These are phyloP conservation scores for Tilletia indica DNA, from an alignment of 1,284 basidiomycete species.

Conservation along the genomic window DNA sequence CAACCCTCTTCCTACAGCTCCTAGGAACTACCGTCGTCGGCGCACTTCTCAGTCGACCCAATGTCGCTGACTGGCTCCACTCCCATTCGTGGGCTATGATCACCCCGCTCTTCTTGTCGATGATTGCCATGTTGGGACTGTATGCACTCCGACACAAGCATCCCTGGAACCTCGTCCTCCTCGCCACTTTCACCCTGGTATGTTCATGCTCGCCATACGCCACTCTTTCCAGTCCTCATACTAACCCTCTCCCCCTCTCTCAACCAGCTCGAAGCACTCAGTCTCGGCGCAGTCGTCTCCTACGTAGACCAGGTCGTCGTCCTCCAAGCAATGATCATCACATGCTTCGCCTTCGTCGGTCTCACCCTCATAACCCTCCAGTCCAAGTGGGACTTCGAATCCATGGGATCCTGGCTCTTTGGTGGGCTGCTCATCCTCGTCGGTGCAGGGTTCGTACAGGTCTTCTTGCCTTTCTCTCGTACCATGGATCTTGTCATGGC, in stretches of 20 bases:
- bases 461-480: conserved; percentile 75
- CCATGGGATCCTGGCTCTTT: conserved; percentile 79
- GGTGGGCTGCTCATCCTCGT: conserved; percentile 60
- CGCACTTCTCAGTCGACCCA: conserved; percentile 35
- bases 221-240: neutral
- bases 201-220: conserved; percentile 35
- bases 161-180: conserved; percentile 74
- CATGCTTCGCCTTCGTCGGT: conserved; percentile 79
- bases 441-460: conserved; percentile 63
- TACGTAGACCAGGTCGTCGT: conserved; percentile 75
- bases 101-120: conserved; percentile 69
- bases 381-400: conserved; percentile 74
- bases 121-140: conserved; percentile 72
- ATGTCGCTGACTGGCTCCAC: conserved; percentile 40
- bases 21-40: conserved; percentile 47
- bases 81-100: conserved; percentile 43
- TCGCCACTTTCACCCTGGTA: conserved; percentile 74
- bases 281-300: conserved; percentile 73
- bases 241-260: neutral
- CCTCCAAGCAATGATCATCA: conserved; percentile 82
- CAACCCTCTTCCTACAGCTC: conserved; percentile 48
- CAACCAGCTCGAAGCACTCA: conserved; percentile 35
- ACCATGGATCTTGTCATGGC: conserved; percentile 76
- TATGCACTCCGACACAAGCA: conserved; percentile 85
- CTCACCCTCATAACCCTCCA: conserved; percentile 77